Conservation (phyloP, 352 stramenopile species). For the Phytophthora idaei region DNA sequence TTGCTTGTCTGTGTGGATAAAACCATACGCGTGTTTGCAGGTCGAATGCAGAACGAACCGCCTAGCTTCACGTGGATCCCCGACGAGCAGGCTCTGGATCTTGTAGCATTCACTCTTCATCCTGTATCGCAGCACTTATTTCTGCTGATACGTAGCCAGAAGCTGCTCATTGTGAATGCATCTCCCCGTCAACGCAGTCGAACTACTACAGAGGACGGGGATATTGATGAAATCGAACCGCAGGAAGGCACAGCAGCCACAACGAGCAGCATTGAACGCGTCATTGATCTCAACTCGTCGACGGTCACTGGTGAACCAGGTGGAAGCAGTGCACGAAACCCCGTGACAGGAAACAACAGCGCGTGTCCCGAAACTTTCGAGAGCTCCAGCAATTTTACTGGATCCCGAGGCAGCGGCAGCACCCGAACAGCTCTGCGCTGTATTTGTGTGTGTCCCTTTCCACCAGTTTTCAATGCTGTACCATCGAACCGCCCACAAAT, state of each 20-base stretch:
- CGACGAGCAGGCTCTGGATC: conserved; percentile 61
- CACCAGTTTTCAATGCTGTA: conserved; percentile 51
- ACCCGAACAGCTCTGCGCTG: conserved; percentile 14
- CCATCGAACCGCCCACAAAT: conserved; percentile 14
- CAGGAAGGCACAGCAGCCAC: conserved; percentile 24
- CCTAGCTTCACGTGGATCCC: conserved; percentile 78
- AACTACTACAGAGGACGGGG: conserved; percentile 2
- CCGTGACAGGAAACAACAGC: conserved; percentile 2
- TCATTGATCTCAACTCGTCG: conserved; percentile 40
- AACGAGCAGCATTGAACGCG: conserved; percentile 35
- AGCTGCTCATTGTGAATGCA: conserved; percentile 56
- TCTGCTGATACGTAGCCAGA: conserved; percentile 62
- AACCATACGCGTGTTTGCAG: conserved; percentile 66
- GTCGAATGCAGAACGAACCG: conserved; percentile 50
- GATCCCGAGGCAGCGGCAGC: conserved; percentile 3
- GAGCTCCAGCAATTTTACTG: neutral
- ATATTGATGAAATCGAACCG: conserved; percentile 10
- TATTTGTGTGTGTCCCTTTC: conserved; percentile 63
- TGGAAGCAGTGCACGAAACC: conserved; percentile 5
- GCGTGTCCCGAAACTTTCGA: conserved; percentile 4
- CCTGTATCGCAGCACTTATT: conserved; percentile 53
- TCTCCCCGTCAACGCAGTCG: conserved; percentile 8
- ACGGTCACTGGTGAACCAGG: neutral
- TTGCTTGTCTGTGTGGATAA: conserved; percentile 69
- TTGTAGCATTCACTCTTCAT: conserved; percentile 70